Evolutionary conservation across 1,284 basidiomycete genomes (phyloP), one percentile per base, ranked within the genome.

Genomic region (Leccinum griseonigrum): DNA sequence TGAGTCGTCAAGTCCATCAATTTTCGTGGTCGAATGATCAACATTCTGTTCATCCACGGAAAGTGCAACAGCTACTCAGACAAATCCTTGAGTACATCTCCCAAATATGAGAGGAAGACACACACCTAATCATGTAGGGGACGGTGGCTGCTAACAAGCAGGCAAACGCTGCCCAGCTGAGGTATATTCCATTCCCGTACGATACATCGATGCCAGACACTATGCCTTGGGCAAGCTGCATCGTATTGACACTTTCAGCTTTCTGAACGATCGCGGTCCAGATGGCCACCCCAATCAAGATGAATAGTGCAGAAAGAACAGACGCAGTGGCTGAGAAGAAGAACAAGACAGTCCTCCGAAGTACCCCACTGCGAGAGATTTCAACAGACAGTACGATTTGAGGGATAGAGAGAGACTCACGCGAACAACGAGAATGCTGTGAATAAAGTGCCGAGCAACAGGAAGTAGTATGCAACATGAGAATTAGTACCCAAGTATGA

Each of bases 261-360:
- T 86, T 88, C 67, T 85, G 83, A 52, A 93, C 81, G 57, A 91
- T 79, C 54, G 85, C 83, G 3, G 91, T 92, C 88, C 90, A 93
- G 62, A 92, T 85, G 46, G 84, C 81, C 13, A 85, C 85, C 18
- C 85, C 89, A 43, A 90, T 83, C 56, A 93, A 79, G 55, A 91
- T 71, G 60, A 90, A 79, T 22, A 89, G 61, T 56, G 83, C 83
- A 32, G 86, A 85, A 32, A 88, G 65, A 58, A 87, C 75, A 29
- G 88, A 81, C 67, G 88, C 82, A 2, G 82, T 73, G 3, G 88
- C 83, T 1, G 91, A 91, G 29, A 85, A 63, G 68, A 91, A 77
- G 72, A 92, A 92, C 2, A 89, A 81, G 38, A 85, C 69, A 53
- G 83, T 86, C 62, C 80, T 85, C 71, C 86, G 88, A 60, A 83